Conservation (phyloP, 768 basidiomycete genomes). For the Amanita pseudoporphyria region DNA sequence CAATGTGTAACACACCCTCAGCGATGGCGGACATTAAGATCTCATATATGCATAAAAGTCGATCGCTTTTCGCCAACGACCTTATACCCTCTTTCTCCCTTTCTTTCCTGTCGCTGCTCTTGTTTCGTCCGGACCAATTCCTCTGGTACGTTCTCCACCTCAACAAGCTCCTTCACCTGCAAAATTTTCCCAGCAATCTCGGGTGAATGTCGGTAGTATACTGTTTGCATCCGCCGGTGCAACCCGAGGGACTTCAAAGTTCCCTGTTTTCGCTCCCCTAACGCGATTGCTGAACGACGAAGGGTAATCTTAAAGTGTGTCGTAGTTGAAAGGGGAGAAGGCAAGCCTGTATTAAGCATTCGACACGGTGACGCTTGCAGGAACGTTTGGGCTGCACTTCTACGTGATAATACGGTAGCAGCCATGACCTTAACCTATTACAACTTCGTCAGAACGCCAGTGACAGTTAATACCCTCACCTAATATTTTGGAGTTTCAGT, state of each 20-base stretch:
- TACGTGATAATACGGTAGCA: background rate
- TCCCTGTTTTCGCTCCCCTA: slow-evolving; percentile 58
- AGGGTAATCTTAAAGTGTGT: slow-evolving; percentile 91
- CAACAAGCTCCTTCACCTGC: slow-evolving; percentile 79
- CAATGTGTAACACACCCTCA: too few relatives aligned
- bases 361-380: background rate
- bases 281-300: slow-evolving; percentile 76
- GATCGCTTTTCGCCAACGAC: slow-evolving; percentile 33
- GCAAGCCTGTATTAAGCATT: background rate
- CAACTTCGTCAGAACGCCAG: background rate
- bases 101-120: slow-evolving; percentile 59
- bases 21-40: too few relatives aligned
- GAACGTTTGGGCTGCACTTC: background rate
- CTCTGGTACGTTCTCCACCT: slow-evolving; percentile 76
- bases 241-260: slow-evolving; percentile 81
- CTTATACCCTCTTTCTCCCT: slow-evolving; percentile 58
- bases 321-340: too few relatives aligned
- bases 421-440: background rate
- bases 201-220: slow-evolving; percentile 66
- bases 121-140: slow-evolving; percentile 58
- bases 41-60: slow-evolving; percentile 23
- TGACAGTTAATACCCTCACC: background rate
- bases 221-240: slow-evolving; percentile 74
- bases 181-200: slow-evolving; percentile 83
- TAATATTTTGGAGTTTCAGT: background rate